Percentiles rank a stretch among this genome's conserved stretches.
phyloP scores from a whole-genome alignment of 2,329 filamentous ascomycete species.

The Camillea tinctor region DNA sequence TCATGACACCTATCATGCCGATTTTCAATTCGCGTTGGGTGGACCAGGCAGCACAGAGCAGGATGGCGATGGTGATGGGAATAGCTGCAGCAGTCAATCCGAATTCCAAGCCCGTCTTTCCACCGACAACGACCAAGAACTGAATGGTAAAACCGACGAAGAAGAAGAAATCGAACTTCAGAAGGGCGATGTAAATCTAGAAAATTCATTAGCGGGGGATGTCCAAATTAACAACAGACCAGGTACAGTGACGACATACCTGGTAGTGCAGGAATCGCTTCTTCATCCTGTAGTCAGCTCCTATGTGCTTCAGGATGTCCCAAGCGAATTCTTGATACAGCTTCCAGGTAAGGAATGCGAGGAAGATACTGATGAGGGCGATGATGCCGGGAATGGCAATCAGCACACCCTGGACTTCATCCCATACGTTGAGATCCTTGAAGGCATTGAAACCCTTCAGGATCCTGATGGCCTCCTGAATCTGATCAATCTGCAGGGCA shows the following conservation, averaged over 20 bases:
- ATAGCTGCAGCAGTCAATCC: slow-evolving; percentile 85
- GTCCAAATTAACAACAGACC: background rate
- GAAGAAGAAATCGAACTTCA: slow-evolving; percentile 99
- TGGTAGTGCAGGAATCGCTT: slow-evolving; percentile 94
- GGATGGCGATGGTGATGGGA: slow-evolving; percentile 84
- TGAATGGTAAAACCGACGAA: slow-evolving; percentile 98
- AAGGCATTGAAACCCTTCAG: slow-evolving; percentile 50
- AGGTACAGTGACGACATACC: slow-evolving; percentile 52
- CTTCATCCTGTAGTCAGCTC: slow-evolving; percentile 95
- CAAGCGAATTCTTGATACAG: slow-evolving; percentile 98
- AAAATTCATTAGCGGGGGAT: slow-evolving; percentile 18
- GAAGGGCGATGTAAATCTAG: slow-evolving; percentile 92
- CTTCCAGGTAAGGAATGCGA: slow-evolving; percentile 85
- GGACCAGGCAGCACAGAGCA: slow-evolving; percentile 81
- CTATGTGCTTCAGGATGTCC: slow-evolving; percentile 99
- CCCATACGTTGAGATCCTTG: slow-evolving; percentile 58
- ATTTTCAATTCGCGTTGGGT: slow-evolving; percentile 77
- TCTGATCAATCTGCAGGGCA: slow-evolving; percentile 89
- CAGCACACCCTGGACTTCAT: slow-evolving; percentile 69
- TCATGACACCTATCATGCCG: slow-evolving; percentile 76
- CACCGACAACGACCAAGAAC: slow-evolving; percentile 88
- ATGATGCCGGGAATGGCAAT: slow-evolving; percentile 85
- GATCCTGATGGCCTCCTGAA: slow-evolving; percentile 65
- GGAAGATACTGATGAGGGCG: slow-evolving; percentile 67
- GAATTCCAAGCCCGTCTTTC: slow-evolving; percentile 70